phyloP scores from a whole-genome alignment of 2,329 filamentous ascomycete genomes.

The Fusarium proliferatum region DNA sequence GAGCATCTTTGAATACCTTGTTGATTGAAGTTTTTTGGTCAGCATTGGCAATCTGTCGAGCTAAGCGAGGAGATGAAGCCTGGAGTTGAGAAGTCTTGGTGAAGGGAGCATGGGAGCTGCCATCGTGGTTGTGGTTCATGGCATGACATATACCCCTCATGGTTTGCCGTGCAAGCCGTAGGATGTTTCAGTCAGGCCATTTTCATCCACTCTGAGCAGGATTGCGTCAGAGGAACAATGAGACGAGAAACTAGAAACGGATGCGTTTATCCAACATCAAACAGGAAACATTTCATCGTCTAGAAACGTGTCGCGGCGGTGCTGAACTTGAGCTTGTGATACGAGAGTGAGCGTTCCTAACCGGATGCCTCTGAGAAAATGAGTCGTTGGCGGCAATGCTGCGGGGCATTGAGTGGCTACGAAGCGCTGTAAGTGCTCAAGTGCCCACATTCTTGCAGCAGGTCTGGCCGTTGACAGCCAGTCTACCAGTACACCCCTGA shows the following conservation, averaged over 20 bases:
- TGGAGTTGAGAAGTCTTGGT: conserved; percentile 4
- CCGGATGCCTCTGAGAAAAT: conserved; percentile 40
- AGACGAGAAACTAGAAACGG: conserved; percentile 11
- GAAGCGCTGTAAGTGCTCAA: conserved; percentile 27
- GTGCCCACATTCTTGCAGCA: conserved; percentile 17
- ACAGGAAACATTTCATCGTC: conserved; percentile 11
- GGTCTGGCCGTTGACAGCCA: conserved; percentile 30
- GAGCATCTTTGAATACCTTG: conserved; percentile 2
- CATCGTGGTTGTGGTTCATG: conserved; percentile 17
- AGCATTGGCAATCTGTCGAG: conserved; percentile 24
- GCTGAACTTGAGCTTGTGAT: conserved; percentile 20
- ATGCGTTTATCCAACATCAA: conserved; percentile 25
- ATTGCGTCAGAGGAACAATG: conserved; percentile 32
- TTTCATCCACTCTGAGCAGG: conserved; percentile 5
- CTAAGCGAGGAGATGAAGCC: conserved; percentile 13
- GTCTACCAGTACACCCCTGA: conserved; percentile 17
- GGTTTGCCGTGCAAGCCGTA: conserved; percentile 15
- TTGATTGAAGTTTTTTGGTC: conserved; percentile 7
- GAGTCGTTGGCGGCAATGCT: conserved; percentile 34
- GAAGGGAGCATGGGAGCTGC: conserved; percentile 8
- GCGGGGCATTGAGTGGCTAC: conserved; percentile 39
- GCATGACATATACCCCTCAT: conserved; percentile 16
- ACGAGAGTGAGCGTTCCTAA: conserved; percentile 19
- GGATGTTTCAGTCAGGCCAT: conserved; percentile 39
- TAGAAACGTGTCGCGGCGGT: conserved; percentile 21